Conservation (phyloP, 2,329 filamentous ascomycete species). For the Diaporthe citrichinensis region DNA sequence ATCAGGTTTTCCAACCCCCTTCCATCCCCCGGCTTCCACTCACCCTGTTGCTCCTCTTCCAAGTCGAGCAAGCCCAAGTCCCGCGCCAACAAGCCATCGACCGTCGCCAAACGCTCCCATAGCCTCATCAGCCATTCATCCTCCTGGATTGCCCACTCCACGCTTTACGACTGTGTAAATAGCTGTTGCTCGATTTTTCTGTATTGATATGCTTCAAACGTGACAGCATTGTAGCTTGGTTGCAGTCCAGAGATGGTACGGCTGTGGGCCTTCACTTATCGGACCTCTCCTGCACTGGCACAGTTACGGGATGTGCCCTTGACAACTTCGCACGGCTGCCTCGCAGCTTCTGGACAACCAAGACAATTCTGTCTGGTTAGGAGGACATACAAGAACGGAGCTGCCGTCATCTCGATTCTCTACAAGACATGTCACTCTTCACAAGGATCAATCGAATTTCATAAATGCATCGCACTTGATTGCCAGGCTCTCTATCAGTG, state of each 20-base stretch:
- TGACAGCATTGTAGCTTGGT: neutral
- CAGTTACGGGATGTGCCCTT: neutral
- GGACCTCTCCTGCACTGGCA: neutral
- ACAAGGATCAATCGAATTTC: neutral
- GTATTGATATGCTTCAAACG: too few relatives aligned
- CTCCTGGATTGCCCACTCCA: neutral
- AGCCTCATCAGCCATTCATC: neutral
- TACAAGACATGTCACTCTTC: neutral
- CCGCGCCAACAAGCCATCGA: neutral
- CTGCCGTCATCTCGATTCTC: neutral
- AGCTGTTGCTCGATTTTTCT: neutral
- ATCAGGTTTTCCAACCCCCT: too few relatives aligned
- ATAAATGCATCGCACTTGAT: conserved; percentile 27
- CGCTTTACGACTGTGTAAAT: neutral
- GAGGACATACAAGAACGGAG: neutral
- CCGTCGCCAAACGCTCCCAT: neutral
- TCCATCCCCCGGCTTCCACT: neutral
- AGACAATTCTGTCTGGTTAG: too few relatives aligned
- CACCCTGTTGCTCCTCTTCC: neutral
- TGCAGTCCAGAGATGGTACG: too few relatives aligned
- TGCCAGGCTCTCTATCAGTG: neutral
- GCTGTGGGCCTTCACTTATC: neutral
- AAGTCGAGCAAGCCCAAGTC: too few relatives aligned
- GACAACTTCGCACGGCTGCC: neutral
- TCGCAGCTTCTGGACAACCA: neutral